Evolutionary conservation across 1,139 yeast genomes (phyloP).

Genomic region (Suhomyces chickasaworum): DNA sequence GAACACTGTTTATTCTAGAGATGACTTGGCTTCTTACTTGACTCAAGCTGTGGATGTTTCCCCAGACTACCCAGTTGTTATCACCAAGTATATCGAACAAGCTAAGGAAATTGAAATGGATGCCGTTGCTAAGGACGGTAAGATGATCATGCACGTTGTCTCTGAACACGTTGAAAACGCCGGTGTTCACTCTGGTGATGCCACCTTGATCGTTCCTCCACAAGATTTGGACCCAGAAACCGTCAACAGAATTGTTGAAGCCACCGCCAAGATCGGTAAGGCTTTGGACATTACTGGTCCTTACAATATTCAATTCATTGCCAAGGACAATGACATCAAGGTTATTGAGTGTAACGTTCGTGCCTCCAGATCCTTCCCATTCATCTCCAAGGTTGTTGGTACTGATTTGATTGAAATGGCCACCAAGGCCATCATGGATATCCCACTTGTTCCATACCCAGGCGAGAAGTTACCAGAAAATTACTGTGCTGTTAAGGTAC

Average conservation of each 20-base stretch:
- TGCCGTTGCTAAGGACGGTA: constrained; percentile 95
- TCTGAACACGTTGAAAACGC: constrained; percentile 99
- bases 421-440: constrained; percentile 91
- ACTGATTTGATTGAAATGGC: constrained; percentile 97
- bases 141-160: constrained; percentile 94
- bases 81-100: constrained; percentile 94
- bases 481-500: constrained; percentile 96
- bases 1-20: constrained; percentile 92
- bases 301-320: constrained; percentile 93
- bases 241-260: constrained; percentile 86
- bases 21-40: constrained; percentile 84
- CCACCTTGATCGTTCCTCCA: constrained; percentile 95
- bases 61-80: constrained; percentile 96
- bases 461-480: constrained; percentile 85
- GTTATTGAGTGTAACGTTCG: constrained; percentile 98
- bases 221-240: constrained; percentile 94
- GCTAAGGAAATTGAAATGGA: constrained; percentile 99
- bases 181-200: constrained; percentile 99
- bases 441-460: constrained; percentile 88
- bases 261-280: constrained; percentile 94
- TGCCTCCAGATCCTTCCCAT: constrained; percentile 98
- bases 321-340: constrained; percentile 89
- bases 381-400: constrained; percentile 96
- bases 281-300: constrained; percentile 98
- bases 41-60: constrained; percentile 96